Base-by-base conservation (phyloP, 1,284 basidiomycete species). In the Abortiporus biennis region DNA sequence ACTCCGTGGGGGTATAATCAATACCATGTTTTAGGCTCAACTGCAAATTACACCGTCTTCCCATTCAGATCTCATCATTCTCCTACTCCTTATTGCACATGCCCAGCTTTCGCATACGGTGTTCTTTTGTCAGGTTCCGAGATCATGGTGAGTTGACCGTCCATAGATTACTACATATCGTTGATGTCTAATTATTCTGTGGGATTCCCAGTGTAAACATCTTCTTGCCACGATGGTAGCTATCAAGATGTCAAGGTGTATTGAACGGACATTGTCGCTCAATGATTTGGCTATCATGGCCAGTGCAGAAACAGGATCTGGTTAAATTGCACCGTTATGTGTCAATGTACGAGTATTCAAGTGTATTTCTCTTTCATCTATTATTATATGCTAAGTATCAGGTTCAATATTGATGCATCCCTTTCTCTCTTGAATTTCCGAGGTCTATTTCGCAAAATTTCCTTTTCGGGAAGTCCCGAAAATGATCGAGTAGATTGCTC, bases 21-120 rank as follows among this genome's bases (percentile, higher is more conserved):
- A 51, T 86, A 79, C 54, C 69, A 85, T 57, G 80, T 87, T 5
- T 57, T 79, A 4, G 81, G 83, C 6, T 78, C 80, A 3, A 78
- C 71, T 5, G 68, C 72, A 16, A 76, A 71, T 3, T 82, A 86
- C 57, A 63, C 65, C 17, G 78, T 88, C 37, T 75, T 78, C 35
- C 68, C 80, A 3, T 67, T 69, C 34, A 62, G 85, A 19, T 52
- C 61, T n/a, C 44, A 55, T 51, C 30, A 58, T 64, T 19, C 56
- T 60, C 17, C 66, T 19, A 65, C 72, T 9, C 67, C 69, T 43
- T 85, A 78, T 47, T 89, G 86, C 56, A 75, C 76, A n/a, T 89
- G 86, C 52, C 80, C 84, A 2, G 73, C 85, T 0, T 89, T 85
- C 53, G 59, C 74, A 1, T 78, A 76, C 47, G 69, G 74, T 6